Base-by-base conservation (phyloP, 495 filamentous ascomycete genomes). In the Aspergillus heteromorphus region DNA sequence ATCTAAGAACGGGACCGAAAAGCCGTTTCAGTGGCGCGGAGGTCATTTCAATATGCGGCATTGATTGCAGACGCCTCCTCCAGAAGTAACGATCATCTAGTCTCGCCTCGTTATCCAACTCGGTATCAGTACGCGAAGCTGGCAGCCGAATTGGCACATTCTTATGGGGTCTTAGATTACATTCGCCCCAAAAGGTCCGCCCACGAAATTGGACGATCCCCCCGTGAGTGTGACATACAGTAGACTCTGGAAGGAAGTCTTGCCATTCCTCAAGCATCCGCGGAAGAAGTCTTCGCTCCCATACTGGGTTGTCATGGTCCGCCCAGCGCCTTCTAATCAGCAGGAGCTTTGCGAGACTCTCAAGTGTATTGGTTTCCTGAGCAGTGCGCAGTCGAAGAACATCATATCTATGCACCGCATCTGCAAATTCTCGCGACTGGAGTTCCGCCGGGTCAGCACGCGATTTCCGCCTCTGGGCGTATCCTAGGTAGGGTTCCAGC, bases 241-340 rank as follows among this genome's bases (percentile, higher is more conserved):
- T 59, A 0, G 49, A 49, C 17, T 65, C 61, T 0, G 73, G 77
- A 13, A 84, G 53, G 41, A 82, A 79, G 42, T 70, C 69, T 8
- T 53, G 56, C 69, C 82, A 85, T 59, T 80, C 75, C 55, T 73
- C 68, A 1, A 79, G 55, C 34, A 76, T 60, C 23, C 66, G 63
- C 0, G 79, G 80, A 8, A 80, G 54, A 13, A 70, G 29, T 4
- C 59, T 53, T n/a, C 54, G 60, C 18, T 64, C 53, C 73, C 72
- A 76, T 14, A 11, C 45, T 1, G 55, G 17, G 21, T 59, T 55
- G 8, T 56, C 34, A 14, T 40, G 59, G 36, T 59, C 60, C 6
- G 42, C 52, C 70, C 69, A 71, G 13, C 56, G n/a, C 7, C 27
- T 10, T 18, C 56, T 40, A 8, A 52, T 56, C 7, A 65, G 8